Percentiles rank a stretch among this genome's conserved stretches.
Conservation (phyloP, 805 yeast genomes). For the Ogataea nonfermentans region DNA sequence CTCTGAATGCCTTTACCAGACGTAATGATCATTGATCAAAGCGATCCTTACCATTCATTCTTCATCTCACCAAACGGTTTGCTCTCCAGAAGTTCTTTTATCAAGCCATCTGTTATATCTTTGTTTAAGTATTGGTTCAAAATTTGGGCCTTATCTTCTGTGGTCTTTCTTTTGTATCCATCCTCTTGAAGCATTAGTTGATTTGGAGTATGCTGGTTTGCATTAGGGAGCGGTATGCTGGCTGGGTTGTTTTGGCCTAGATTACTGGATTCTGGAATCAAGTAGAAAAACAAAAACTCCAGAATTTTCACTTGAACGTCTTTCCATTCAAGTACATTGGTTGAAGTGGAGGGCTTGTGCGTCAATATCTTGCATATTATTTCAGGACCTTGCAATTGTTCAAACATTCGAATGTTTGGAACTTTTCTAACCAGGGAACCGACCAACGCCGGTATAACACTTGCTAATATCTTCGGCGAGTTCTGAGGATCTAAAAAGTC, state of each 20-base stretch:
- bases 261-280: conserved; percentile 53
- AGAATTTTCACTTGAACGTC: conserved; percentile 60
- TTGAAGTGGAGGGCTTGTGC: conserved; percentile 6
- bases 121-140: conserved; percentile 43
- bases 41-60: conserved; percentile 48
- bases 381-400: conserved; percentile 52
- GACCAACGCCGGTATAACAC: conserved; percentile 53
- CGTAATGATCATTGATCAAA: too few relatives aligned
- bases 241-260: background rate
- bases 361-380: conserved; percentile 47
- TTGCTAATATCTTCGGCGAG: conserved; percentile 32
- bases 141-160: conserved; percentile 43
- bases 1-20: too few relatives aligned
- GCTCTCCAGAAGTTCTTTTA: conserved; percentile 42
- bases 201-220: background rate
- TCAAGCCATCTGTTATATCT: conserved; percentile 48
- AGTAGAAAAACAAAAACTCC: conserved; percentile 67
- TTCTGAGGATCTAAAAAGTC: conserved; percentile 21
- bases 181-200: conserved; percentile 15
- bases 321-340: conserved; percentile 36
- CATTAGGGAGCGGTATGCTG: background rate
- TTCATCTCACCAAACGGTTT: conserved; percentile 50
- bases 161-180: conserved; percentile 36
- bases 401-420: conserved; percentile 58
- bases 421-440: conserved; percentile 57